Evolutionary conservation across 495 filamentous ascomycete genomes (phyloP).

Genomic region (Copromyces sp.): DNA sequence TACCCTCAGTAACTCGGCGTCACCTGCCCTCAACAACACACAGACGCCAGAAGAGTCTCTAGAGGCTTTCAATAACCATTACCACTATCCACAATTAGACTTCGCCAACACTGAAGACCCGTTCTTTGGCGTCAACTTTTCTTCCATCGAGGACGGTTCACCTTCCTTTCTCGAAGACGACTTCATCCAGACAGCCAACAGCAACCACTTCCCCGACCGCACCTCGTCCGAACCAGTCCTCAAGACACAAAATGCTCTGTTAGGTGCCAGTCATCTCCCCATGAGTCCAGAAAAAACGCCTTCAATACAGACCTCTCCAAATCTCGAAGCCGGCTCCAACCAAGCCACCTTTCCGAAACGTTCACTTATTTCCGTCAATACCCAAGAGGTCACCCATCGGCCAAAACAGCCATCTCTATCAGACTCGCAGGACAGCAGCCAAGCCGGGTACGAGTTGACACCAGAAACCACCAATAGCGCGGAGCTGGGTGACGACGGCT

Average conservation of each 20-base stretch:
- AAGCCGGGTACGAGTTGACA: slow-evolving; percentile 30
- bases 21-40: slow-evolving; percentile 25
- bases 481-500: slow-evolving; percentile 37
- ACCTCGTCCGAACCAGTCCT: slow-evolving; percentile 5
- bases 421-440: slow-evolving; percentile 20
- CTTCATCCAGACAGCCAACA: slow-evolving; percentile 1
- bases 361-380: slow-evolving; percentile 6
- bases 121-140: slow-evolving; percentile 31
- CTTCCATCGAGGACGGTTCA: slow-evolving; percentile 16
- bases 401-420: slow-evolving; percentile 16
- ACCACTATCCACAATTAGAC: slow-evolving; percentile 27
- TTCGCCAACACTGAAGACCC: slow-evolving; percentile 33
- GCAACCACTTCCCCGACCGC: slow-evolving; percentile 3
- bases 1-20: slow-evolving; percentile 27
- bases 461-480: slow-evolving; percentile 37
- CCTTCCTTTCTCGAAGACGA: slow-evolving; percentile 28
- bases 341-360: slow-evolving; percentile 10
- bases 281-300: slow-evolving; percentile 28
- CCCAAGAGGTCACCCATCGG: slow-evolving; percentile 15
- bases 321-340: slow-evolving; percentile 8
- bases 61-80: slow-evolving; percentile 29
- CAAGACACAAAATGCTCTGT: slow-evolving; percentile 5
- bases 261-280: slow-evolving; percentile 12
- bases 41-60: slow-evolving; percentile 35
- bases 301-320: slow-evolving; percentile 20